Evolutionary conservation across 2,329 filamentous ascomycete genomes (phyloP), one percentile per base, ranked within the genome.

Genomic region (Phaeophleospora eucalypticola): DNA sequence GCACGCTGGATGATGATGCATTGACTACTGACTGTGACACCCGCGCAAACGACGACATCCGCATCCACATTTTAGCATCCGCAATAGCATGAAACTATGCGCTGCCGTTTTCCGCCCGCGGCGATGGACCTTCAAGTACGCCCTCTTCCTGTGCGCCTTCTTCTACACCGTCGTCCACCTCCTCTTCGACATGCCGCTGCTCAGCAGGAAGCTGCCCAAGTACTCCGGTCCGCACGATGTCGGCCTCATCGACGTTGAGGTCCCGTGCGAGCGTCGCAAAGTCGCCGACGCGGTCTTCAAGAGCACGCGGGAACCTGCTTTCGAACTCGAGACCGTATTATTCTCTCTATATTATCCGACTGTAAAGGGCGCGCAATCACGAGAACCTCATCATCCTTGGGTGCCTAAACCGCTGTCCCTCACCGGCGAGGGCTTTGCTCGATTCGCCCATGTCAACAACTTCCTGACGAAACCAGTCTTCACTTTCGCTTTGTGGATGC

Each of bases 261-360:
- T 54, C 4, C 62, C 68, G 3, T 64, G 65, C 45, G 62, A 69
- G 18, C 51, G 63, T 36, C 60, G 63, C 35, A 59, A 63, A 10
- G 55, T 73, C 4, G 61, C 60, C 48, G 59, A 67, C n/a, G 65
- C 61, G 6, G 57, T 64, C 16, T 61, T 71, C 52, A 69, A 68
- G 48, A 60, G 63, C 38, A 68, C 61, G 6, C 65, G 68, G 21
- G 57, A 66, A 29, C 66, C 66, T 16, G 68, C 69, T 4, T 73
- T 74, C 40, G 21, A 72, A 54, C 58, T 74, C n/a, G 55, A 68
- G 21, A 73, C 71, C 7, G 65, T 74, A 4, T 64, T 73, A 3
- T 66, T 73, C 51, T 71, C 71, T 1, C 53, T 75, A 2, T 75
- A 71, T 61, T 75, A 74, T 43, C 71, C 71, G 1, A 65, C 71